These are phyloP conservation scores for Paraphoma chrysanthemicola DNA, from an alignment of 2,329 filamentous ascomycete genomes.

Conservation along the genomic window DNA sequence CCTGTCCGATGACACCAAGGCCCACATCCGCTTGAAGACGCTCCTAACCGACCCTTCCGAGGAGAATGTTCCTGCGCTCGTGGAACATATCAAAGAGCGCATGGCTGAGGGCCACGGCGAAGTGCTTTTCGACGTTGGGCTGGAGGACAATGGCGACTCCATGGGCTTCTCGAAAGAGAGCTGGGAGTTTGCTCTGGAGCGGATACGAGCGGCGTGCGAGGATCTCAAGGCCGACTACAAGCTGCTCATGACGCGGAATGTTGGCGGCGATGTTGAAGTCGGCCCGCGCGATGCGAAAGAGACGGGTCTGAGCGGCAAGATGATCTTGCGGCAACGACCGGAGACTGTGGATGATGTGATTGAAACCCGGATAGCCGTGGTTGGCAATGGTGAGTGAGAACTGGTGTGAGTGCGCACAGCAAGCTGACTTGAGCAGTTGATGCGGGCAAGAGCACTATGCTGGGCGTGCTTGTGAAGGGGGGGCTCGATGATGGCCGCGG, in stretches of 20 bases:
- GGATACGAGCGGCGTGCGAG: slow-evolving; percentile 71
- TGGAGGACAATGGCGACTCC: slow-evolving; percentile 86
- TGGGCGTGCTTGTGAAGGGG: slow-evolving; percentile 94
- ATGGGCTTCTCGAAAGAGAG: slow-evolving; percentile 78
- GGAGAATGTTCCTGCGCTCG: slow-evolving; percentile 68
- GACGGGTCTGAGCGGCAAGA: slow-evolving; percentile 80
- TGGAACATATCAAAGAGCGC: slow-evolving; percentile 70
- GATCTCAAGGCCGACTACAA: slow-evolving; percentile 75
- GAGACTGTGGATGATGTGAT: slow-evolving; percentile 83
- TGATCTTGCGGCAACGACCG: slow-evolving; percentile 80
- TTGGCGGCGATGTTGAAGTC: slow-evolving; percentile 77
- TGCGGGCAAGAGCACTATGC: slow-evolving; percentile 94
- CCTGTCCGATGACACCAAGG: slow-evolving; percentile 72
- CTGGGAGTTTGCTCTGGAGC: slow-evolving; percentile 75
- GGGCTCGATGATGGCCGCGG: slow-evolving; percentile 93
- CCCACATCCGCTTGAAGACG: slow-evolving; percentile 72
- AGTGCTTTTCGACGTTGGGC: slow-evolving; percentile 87
- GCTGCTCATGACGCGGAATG: slow-evolving; percentile 87
- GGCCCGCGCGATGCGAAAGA: slow-evolving; percentile 70
- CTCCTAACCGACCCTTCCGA: slow-evolving; percentile 69
- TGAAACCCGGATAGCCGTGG: slow-evolving; percentile 94
- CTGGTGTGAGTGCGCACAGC: too few species aligned
- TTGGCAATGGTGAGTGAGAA: slow-evolving; percentile 76
- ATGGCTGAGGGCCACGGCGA: slow-evolving; percentile 83
- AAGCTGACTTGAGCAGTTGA: slow-evolving; percentile 66